A percentile compares a stretch with the other conserved stretches of the same genome.
These are phyloP conservation scores for Raphanus raphanistrum DNA, from an alignment of 345 rosid species.

Conservation along the genomic window DNA sequence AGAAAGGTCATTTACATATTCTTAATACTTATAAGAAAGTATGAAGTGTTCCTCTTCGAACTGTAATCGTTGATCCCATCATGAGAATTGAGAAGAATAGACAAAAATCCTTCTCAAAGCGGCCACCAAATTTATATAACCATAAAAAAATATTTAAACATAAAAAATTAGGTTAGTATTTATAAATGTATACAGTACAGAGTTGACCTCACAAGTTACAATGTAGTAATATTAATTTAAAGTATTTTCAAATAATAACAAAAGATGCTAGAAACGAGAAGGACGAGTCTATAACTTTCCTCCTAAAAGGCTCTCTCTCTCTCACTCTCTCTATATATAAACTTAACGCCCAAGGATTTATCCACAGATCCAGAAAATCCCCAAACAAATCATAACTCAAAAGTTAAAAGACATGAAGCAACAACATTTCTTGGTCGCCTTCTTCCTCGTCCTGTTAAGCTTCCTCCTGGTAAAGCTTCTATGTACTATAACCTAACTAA, in stretches of 20 bases:
- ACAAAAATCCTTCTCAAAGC: conserved; percentile 15
- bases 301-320: not conserved
- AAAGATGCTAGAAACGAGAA: conserved; percentile 1
- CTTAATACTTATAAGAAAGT: too few relatives aligned
- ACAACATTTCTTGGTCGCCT: conserved; percentile 27
- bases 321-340: conserved; percentile 2
- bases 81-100: not conserved
- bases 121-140: conserved; percentile 16
- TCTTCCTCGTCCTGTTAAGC: conserved; percentile 27
- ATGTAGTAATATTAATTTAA: conserved; percentile 2
- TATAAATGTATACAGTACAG: conserved; percentile 16
- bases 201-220: conserved; percentile 31
- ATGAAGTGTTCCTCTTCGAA: too few relatives aligned
- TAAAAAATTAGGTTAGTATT: not conserved
- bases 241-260: not conserved
- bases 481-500: conserved; percentile 16
- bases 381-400: not conserved
- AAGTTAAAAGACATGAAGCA: conserved; percentile 28
- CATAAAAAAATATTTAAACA: not conserved
- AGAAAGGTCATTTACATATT: too few relatives aligned
- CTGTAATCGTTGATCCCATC: too few relatives aligned
- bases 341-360: conserved; percentile 19
- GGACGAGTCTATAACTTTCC: not conserved
- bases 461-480: conserved; percentile 28
- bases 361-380: conserved; percentile 25